Evolutionary conservation across 495 filamentous ascomycete species (phyloP).

Genomic region (Viridothelium virens): DNA sequence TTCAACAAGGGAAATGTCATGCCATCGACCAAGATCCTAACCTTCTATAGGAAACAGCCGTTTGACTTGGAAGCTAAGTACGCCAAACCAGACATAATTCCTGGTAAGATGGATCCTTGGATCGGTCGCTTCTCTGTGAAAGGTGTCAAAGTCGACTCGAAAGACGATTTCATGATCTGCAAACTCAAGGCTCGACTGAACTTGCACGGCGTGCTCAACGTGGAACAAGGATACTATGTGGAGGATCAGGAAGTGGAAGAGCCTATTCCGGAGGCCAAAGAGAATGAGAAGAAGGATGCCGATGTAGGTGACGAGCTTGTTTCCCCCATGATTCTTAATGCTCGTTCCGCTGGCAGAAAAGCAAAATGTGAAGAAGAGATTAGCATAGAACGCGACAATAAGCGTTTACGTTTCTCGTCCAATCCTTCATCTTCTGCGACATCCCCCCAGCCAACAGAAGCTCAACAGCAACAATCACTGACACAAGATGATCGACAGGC

Average conservation of each 20-base stretch:
- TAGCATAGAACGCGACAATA: neutral
- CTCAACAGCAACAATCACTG: constrained; percentile 10
- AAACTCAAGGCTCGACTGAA: constrained; percentile 98
- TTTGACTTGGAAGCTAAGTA: constrained; percentile 97
- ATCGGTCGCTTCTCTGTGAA: constrained; percentile 77
- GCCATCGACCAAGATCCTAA: constrained; percentile 98
- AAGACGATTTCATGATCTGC: constrained; percentile 73
- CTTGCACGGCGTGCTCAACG: constrained; percentile 90
- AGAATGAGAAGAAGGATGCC: constrained; percentile 51
- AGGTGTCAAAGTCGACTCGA: constrained; percentile 47
- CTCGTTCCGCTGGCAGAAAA: neutral
- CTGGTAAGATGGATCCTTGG: constrained; percentile 86
- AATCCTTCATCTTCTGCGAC: neutral
- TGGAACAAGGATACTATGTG: constrained; percentile 95
- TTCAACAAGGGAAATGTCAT: constrained; percentile 97
- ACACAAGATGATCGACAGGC: constrained; percentile 47
- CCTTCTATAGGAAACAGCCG: constrained; percentile 96
- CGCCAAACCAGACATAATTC: constrained; percentile 75
- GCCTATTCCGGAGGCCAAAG: constrained; percentile 57
- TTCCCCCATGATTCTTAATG: neutral
- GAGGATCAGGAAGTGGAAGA: constrained; percentile 98
- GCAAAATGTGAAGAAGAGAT: neutral
- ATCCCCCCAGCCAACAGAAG: neutral
- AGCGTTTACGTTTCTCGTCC: neutral
- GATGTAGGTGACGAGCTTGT: constrained; percentile 40